Base-by-base conservation (phyloP, 208 protist species). In the Hexamita inflata region DNA sequence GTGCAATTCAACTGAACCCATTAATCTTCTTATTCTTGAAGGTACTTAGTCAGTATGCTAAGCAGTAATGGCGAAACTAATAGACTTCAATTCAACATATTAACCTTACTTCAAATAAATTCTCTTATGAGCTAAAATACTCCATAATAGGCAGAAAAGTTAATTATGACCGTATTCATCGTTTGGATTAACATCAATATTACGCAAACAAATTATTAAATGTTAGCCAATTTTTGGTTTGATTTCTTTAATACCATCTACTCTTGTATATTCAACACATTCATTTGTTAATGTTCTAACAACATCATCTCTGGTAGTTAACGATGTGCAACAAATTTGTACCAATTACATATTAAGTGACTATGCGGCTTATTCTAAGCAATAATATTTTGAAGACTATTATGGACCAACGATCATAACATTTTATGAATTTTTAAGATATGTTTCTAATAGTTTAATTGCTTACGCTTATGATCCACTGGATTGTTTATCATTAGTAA, bases 161-260 rank as follows among this genome's bases (percentile, higher is more conserved):
- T 70, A 7, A 38, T 9, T 45, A 70, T 70, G 64, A n/a, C 28
- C 38, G 64, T 42, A 70, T 38, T 70, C 64, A 45, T 70, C 64
- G 11, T 19, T 4, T 49, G 2, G 2, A 45, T 45, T 4, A 19
- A 70, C n/a, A 34, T 70, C 64, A n/a, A 9, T 15, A n/a, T 70
- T 38, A 15, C 64, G 64, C 9, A 70, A 2, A 15, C 11, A 28
- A 15, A 70, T 7, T n/a, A 70, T 4, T 9, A 70, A 11, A 45
- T 40, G 11, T n/a, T n/a, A 45, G 38, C 35, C n/a, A 15, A 11
- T 70, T 34, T n/a, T 70, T 7, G 64, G 64, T 4, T 49, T 4
- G 7, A 70, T 2, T 11, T 57, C 26, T 45, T 38, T 40, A 45
- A 24, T 7, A 11, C 64, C 64, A 15, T 70, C 64, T 13, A 38